phyloP scores from a whole-genome alignment of 257 asterid genomes.

The Striga asiatica region DNA sequence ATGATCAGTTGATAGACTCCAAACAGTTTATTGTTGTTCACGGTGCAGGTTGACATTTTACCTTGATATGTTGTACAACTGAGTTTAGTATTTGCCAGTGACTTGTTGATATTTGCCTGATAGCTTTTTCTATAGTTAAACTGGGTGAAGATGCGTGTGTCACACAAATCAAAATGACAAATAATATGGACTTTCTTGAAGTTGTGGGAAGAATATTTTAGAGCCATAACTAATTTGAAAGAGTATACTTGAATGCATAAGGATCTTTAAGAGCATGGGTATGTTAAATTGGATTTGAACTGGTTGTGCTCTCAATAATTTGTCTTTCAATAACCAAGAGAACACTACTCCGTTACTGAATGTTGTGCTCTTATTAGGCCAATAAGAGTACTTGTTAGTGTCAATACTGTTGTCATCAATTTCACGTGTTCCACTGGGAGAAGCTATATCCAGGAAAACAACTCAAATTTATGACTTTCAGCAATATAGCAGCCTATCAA shows the following conservation, averaged over 20 bases:
- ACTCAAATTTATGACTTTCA: neutral
- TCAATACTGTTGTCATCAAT: neutral
- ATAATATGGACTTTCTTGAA: too few species aligned
- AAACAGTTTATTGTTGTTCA: constrained; percentile 67
- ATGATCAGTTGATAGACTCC: constrained; percentile 33
- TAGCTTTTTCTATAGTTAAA: neutral
- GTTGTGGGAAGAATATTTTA: neutral
- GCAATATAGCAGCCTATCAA: constrained; percentile 8
- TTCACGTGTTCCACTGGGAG: neutral
- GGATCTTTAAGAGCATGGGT: neutral
- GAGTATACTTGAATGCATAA: neutral
- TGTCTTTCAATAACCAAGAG: neutral
- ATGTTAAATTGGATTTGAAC: neutral
- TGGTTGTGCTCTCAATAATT: neutral
- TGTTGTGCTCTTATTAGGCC: neutral
- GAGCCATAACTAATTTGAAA: neutral
- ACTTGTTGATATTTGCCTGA: neutral
- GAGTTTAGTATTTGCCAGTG: neutral
- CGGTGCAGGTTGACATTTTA: constrained; percentile 70
- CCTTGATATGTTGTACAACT: constrained; percentile 11
- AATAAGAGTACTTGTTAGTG: neutral
- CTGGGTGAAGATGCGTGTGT: neutral
- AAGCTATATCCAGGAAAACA: neutral
- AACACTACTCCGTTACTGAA: neutral
- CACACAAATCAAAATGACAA: neutral